Percentiles rank a stretch among this genome's conserved stretches.
phyloP scores from a whole-genome alignment of 306 rosid species.

The Cicer yamashitae region DNA sequence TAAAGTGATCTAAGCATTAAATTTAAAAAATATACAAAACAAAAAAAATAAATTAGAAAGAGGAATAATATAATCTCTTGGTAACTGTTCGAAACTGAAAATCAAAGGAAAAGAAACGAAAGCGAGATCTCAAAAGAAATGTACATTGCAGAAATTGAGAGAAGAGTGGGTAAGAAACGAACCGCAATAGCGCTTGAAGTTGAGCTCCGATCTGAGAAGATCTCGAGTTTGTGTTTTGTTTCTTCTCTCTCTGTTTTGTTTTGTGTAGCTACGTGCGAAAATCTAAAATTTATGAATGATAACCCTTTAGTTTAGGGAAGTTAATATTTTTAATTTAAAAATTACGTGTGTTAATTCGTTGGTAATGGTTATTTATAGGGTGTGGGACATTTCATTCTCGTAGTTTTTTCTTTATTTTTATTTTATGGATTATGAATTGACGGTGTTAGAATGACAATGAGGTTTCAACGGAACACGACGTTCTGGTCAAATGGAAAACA shows the following conservation, averaged over 20 bases:
- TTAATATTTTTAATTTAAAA: neutral
- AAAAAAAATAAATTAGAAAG: neutral
- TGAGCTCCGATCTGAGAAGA: constrained; percentile 71
- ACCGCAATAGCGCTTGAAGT: constrained; percentile 47
- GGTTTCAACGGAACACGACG: constrained; percentile 38
- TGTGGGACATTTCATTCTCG: constrained; percentile 4
- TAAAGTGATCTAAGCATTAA: constrained; percentile 19
- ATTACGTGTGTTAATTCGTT: constrained; percentile 28
- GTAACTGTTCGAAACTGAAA: neutral
- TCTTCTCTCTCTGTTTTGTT: neutral
- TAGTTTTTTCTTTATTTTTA: neutral
- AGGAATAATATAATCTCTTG: neutral
- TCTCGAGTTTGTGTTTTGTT: constrained; percentile 47
- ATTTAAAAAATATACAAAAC: neutral
- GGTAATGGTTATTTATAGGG: constrained; percentile 53
- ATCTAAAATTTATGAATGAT: constrained; percentile 41
- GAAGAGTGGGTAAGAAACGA: constrained; percentile 25
- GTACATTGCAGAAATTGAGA: constrained; percentile 53
- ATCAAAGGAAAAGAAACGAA: neutral
- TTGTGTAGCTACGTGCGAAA: constrained; percentile 13
- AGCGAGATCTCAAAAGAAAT: constrained; percentile 29
- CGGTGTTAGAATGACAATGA: constrained; percentile 42
- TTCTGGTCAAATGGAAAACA: constrained; percentile 35
- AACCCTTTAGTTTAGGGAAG: constrained; percentile 48
- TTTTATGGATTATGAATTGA: constrained; percentile 11